These are phyloP conservation scores for Exophiala lecanii-corni DNA, from an alignment of 2,329 filamentous ascomycete species.

Conservation along the genomic window DNA sequence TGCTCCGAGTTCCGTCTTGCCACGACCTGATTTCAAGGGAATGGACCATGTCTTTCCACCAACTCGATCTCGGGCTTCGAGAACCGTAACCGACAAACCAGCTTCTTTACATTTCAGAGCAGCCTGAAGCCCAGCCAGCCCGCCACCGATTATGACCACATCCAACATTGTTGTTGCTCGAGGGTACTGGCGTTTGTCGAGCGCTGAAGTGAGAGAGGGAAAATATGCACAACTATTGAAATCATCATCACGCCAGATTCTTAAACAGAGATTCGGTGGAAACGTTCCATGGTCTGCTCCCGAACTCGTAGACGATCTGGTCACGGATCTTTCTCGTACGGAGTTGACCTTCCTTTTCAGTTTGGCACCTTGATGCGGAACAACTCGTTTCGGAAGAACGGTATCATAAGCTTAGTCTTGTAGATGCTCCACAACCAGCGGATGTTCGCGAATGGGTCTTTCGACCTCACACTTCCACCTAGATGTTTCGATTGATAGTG, in stretches of 20 bases:
- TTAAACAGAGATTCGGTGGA: background rate
- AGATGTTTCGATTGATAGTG: background rate
- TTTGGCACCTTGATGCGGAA: background rate
- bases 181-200: background rate
- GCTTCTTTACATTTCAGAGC: slow-evolving; percentile 29
- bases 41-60: slow-evolving; percentile 37
- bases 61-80: slow-evolving; percentile 41
- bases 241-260: background rate
- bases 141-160: slow-evolving; percentile 36
- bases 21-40: slow-evolving; percentile 17
- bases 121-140: slow-evolving; percentile 35
- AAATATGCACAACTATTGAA: background rate
- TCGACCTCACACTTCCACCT: background rate
- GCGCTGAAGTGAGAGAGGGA: background rate
- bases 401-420: no score
- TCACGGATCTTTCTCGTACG: background rate
- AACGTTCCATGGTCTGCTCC: background rate
- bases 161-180: slow-evolving; percentile 13
- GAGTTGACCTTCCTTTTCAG: background rate
- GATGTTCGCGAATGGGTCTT: background rate
- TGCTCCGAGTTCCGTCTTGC: slow-evolving; percentile 40
- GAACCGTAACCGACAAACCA: slow-evolving; percentile 31
- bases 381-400: background rate
- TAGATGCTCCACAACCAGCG: background rate
- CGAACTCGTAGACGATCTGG: background rate